Evolutionary conservation across 2,329 filamentous ascomycete genomes (phyloP).

Genomic region (Fusarium hainanense): DNA sequence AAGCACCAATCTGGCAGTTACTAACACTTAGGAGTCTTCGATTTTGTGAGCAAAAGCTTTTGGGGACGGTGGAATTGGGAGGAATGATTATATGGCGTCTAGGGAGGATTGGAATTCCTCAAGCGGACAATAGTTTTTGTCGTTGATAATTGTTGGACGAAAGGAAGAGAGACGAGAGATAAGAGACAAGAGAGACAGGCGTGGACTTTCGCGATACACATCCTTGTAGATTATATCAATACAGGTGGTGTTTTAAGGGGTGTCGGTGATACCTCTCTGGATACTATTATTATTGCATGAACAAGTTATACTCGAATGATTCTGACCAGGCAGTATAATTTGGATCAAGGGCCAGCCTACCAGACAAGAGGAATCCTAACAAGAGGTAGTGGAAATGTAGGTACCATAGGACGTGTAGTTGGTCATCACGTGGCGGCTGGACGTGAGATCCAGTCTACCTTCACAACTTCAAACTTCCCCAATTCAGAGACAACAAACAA

Average conservation of each 20-base stretch:
- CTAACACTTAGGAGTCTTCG: slow-evolving; percentile 37
- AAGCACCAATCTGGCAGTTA: slow-evolving; percentile 21
- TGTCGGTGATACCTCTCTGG: slow-evolving; percentile 12
- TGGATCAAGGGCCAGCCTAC: not conserved
- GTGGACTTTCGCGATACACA: slow-evolving; percentile 37
- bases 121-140: slow-evolving; percentile 37
- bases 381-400: not conserved
- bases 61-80: slow-evolving; percentile 39
- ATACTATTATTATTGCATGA: slow-evolving; percentile 1
- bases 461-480: not conserved
- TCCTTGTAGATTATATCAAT: slow-evolving; percentile 40
- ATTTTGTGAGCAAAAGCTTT: slow-evolving; percentile 46
- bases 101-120: slow-evolving; percentile 43
- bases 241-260: slow-evolving; percentile 13
- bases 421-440: slow-evolving; percentile 27
- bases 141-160: slow-evolving; percentile 36
- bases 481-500: slow-evolving; percentile 1
- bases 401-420: not conserved
- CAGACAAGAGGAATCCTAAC: not conserved
- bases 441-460: not conserved
- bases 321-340: not conserved
- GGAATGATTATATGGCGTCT: slow-evolving; percentile 45
- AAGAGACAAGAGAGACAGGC: slow-evolving; percentile 7
- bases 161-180: not conserved
- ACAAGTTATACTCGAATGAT: slow-evolving; percentile 10